Evolutionary conservation across 176 grass and related monocot species (phyloP), one percentile per base, ranked within the genome.

Genomic region (Metroxylon sagu): DNA sequence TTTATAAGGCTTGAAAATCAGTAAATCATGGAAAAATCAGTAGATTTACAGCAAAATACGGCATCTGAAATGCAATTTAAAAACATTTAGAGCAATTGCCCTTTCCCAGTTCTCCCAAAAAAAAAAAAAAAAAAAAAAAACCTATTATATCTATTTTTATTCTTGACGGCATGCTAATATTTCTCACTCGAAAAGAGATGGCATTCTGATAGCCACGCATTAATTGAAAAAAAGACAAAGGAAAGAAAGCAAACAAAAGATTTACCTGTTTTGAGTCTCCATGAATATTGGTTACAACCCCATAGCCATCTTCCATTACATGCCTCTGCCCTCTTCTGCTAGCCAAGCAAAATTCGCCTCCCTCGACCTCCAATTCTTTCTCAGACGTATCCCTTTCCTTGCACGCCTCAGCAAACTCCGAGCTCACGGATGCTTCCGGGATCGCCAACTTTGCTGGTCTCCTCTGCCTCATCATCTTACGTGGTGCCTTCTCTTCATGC

Each of bases 261-360:
- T 28, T 75, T 82, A 95, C 90, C 90, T 89, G 16, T 67, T 76
- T 69, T 6, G 85, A 73, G 5, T 23, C 35, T 26, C 59, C 75
- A 26, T 30, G n/a, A 19, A 51, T 54, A 6, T 83, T 18, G n/a
- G 65, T 50, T 59, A 82, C 70, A 0, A 72, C 67, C 1, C 64
- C 79, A 18, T 83, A 89, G 1, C 77, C 85, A 65, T 95, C 85
- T 26, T 95, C 90, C 90, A 95, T 95, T 25, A 68, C 79, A 54
- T 72, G 76, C 23, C 90, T 69, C 19, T 66, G 61, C 18, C 85
- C 90, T 73, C 70, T 76, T 59, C 64, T 84, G 53, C 82, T 72
- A 16, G 73, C 80, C 51, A 89, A 18, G 16, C 76, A 84, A 63
- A 84, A 95, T 16, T 73, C 79, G 28, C 76, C 39, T 15, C 82